Evolutionary conservation across 2,329 filamentous ascomycete species (phyloP), one percentile per base, ranked within the genome.

Genomic region (Exserohilum rostratum): DNA sequence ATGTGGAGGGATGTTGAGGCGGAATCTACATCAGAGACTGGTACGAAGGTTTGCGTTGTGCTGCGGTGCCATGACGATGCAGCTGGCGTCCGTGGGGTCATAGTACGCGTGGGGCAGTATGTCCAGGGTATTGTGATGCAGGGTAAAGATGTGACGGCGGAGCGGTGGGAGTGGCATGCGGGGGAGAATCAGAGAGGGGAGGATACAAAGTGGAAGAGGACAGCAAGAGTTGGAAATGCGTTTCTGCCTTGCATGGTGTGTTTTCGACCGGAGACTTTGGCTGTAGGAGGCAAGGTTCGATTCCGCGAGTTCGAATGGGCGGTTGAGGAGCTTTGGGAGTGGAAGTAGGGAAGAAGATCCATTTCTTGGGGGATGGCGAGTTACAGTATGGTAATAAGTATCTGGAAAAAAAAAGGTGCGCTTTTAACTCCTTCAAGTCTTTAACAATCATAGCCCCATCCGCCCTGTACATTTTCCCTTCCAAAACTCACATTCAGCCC

Each of bases 71-170:
- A 50, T n/a, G 43, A 53, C 18, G 71, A 78, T 7, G 67, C 72
- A 6, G 73, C 70, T 7, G 53, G 53, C 12, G 73, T 72, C 2
- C 72, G 80, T 2, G 86, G 86, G 0, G 72, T 83, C 57, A 76
- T 86, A 0, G 73, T 88, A 0, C 69, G 82, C 18, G 65, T 88
- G 1, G 86, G 84, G 0, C 73, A 78, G 51, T 81, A 77, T 57
- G 82, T 79, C 33, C 86, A 89, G 75, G 85, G 82, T 1, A 67
- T 89, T 4, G 29, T 85, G 45, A 78, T 82, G 57, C 68, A 72
- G 2, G 80, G 78, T 0, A 69, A 73, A 0, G 62, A 69, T 5
- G 65, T 83, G 10, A 74, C 78, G 17, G 74, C 80, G 1, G 86
- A 88, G 77, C 76, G 84, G 49, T 87, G 85, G 85, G 76, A 78